These are phyloP conservation scores for Phialemonium atrogriseum DNA, from an alignment of 2,329 filamentous ascomycete genomes.

Conservation along the genomic window DNA sequence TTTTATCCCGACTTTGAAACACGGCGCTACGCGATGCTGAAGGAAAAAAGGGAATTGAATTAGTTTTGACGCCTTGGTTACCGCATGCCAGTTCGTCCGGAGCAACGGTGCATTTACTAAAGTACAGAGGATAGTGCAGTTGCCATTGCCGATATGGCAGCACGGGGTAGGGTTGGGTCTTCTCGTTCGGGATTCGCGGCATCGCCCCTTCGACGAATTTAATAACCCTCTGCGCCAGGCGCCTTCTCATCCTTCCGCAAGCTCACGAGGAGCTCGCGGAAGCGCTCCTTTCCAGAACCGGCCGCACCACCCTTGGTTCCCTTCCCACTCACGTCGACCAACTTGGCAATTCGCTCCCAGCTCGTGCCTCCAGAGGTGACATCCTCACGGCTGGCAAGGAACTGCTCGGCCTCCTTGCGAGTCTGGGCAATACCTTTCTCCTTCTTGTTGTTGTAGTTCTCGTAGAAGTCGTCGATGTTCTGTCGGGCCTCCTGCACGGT, in stretches of 20 bases:
- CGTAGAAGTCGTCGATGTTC: slow-evolving; percentile 98
- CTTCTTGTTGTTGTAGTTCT: slow-evolving; percentile 97
- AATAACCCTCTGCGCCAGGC: slow-evolving; percentile 57
- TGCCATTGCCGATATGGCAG: no score
- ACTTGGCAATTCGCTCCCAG: slow-evolving; percentile 96
- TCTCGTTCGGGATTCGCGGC: no score
- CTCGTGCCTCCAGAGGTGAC: slow-evolving; percentile 91
- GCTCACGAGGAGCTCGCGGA: slow-evolving; percentile 81
- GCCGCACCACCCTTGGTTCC: slow-evolving; percentile 76
- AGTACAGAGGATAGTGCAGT: no score
- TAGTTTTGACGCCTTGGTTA: no score
- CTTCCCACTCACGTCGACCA: slow-evolving; percentile 96
- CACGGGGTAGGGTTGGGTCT: no score
- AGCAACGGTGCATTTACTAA: no score
- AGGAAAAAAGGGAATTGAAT: no score
- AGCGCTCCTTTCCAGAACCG: slow-evolving; percentile 91
- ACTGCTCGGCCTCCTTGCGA: slow-evolving; percentile 85
- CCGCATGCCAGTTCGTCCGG: no score
- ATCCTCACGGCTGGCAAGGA: slow-evolving; percentile 80
- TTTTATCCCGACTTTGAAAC: no score
- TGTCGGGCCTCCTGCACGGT: slow-evolving; percentile 84
- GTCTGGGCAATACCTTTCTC: slow-evolving; percentile 89
- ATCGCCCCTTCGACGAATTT: no score
- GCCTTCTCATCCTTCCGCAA: slow-evolving; percentile 90
- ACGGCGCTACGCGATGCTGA: no score